Base-by-base conservation (phyloP, 176 grass and related monocot genomes). In the Carex pumila region DNA sequence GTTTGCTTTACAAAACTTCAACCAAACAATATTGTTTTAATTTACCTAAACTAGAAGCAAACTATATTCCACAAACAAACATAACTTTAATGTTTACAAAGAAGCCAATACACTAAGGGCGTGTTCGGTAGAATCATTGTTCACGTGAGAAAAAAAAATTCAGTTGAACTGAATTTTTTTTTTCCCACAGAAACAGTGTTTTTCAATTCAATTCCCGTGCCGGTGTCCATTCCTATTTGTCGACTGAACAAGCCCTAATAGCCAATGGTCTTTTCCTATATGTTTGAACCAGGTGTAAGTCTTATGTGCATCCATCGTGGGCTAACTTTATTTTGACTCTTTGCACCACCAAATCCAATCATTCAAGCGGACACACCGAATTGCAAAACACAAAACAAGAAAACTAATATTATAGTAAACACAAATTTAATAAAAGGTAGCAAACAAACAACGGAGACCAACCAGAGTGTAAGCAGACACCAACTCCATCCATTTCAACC, bases 241-340 rank as follows among this genome's bases (percentile, higher is more conserved):
- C n/a, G n/a, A n/a, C n/a, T n/a, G n/a, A n/a, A n/a, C n/a, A n/a
- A n/a, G n/a, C n/a, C n/a, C 36, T 3, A 54, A 13, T 12, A 61
- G 21, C 3, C 60, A 68, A 19, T 47, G 72, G 77, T 59, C 56
- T 39, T 67, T n/a, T 81, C 11, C 0, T 17, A 4, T 32, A 57
- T 2, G 3, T 78, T 34, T 78, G 29, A 57, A 57, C 73, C 25
- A 25, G 73, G 73, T 78, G 29, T 55, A 57, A 57, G 52, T 78
- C 29, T 32, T 54, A 41, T 6, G 34, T 9, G 50, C 21, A 86
- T 49, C 14, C n/a, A 52, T 60, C 19, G 55, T 49, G 64, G 66
- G n/a, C 18, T 69, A 79, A 68, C 61, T 83, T 89, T 72, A 71
- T 64, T 92, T 89, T 92, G 88, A 92, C 82, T 85, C 79, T 87